Base-by-base conservation (phyloP, 139 green algal species). In the Chlorella sp. region DNA sequence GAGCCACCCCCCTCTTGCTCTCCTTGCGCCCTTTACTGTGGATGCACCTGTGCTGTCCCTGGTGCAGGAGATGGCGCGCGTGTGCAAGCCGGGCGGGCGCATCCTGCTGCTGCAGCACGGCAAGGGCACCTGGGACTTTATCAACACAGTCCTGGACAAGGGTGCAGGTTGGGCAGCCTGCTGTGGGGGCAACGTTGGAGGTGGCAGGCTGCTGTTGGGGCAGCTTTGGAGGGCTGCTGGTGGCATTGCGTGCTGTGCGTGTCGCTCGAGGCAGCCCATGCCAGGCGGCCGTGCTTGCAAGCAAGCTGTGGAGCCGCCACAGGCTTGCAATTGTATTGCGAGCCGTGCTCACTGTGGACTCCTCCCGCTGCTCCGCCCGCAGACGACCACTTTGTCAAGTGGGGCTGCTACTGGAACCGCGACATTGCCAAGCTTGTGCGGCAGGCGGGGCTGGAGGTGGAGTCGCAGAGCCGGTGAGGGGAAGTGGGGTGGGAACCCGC, bases 391-490 rank as follows among this genome's bases (percentile, higher is more conserved):
- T 56, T 86, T 30, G 14, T 36, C 32, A 93, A 94, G 32, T 97
- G 94, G 94, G 94, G 94, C 20, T 97, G 94, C 88, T 88, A 86
- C 69, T 96, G 93, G 93, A 96, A 97, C 86, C 78, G 89, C 36
- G 92, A 96, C 82, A 96, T 97, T 20, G 56, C 87, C 38, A 65
- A 60, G 11, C 85, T 96, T 36, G 87, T 96, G n/a, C 19, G 73
- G 20, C 65, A 94, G 89, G 93, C 91, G 26, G 93, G 90, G 1
- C 79, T 96, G 68, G 43, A 87, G 40, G 79, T 97, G 17, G 89
- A 93, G n/a, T 80, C 48, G 7, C 41, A 90, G 9, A 85, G 68
- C 5, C 73, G 89, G 51, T 60, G 51, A 20, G 51, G 2, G 13
- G 51, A 2, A 20, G 51, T 26, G 13, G 51, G 51, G 4, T 60